phyloP scores from a whole-genome alignment of 495 filamentous ascomycete genomes.

The Hypoxylon trugodes region DNA sequence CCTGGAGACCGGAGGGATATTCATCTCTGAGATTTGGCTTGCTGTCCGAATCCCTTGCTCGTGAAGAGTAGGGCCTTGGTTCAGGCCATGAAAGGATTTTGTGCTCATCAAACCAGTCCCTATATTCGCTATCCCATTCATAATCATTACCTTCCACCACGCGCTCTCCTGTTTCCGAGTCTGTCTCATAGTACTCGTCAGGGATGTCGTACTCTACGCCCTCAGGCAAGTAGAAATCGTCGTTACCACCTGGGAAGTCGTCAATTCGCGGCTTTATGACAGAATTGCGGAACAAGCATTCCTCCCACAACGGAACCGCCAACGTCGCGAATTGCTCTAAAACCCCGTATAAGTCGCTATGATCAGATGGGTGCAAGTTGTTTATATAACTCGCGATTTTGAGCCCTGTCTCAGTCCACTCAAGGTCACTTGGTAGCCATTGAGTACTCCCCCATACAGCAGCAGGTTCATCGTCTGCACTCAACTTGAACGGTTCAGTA shows the following conservation, averaged over 20 bases:
- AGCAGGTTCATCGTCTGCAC: background rate
- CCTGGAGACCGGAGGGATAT: constrained; percentile 56
- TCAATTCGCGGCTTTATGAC: constrained; percentile 24
- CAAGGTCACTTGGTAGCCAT: constrained; percentile 67
- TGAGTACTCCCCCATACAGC: constrained; percentile 44
- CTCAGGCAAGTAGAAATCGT: constrained; percentile 24
- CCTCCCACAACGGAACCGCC: constrained; percentile 41
- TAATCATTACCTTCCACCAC: constrained; percentile 22
- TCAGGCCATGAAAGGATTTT: constrained; percentile 37
- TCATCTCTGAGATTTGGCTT: constrained; percentile 11
- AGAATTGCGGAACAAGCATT: background rate
- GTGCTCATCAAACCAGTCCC: constrained; percentile 12
- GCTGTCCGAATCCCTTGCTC: background rate
- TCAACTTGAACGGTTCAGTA: background rate
- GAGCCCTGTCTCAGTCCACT: constrained; percentile 59
- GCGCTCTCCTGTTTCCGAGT: constrained; percentile 15
- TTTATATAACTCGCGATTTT: constrained; percentile 73
- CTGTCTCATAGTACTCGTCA: background rate
- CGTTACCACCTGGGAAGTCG: background rate
- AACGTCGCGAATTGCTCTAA: constrained; percentile 59
- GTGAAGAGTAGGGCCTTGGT: constrained; percentile 11
- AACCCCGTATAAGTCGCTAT: constrained; percentile 58
- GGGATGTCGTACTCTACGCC: constrained; percentile 27
- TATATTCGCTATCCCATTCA: constrained; percentile 9
- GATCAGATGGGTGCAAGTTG: constrained; percentile 62